A percentile compares a stretch with the other conserved stretches of the same genome.
Conservation (phyloP, 495 filamentous ascomycete genomes). For the Articulospora tetracladia region DNA sequence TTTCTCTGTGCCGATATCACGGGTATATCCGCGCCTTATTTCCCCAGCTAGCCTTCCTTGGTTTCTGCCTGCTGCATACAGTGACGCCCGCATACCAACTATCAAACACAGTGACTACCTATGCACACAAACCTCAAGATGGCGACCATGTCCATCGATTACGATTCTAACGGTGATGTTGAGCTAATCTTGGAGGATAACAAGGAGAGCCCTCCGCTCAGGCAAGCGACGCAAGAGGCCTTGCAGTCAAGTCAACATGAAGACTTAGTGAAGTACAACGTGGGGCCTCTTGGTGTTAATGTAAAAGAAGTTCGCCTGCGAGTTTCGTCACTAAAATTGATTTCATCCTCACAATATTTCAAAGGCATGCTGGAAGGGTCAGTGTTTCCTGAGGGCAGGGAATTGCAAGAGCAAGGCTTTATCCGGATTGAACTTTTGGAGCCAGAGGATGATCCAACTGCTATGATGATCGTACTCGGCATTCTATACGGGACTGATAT, state of each 20-base stretch:
- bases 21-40: too few relatives aligned
- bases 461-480: constrained; percentile 11
- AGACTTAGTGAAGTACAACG: background rate
- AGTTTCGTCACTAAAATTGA: constrained; percentile 8
- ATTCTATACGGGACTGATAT: constrained; percentile 4
- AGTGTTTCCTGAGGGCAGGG: background rate
- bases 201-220: background rate
- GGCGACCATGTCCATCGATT: constrained; percentile 7
- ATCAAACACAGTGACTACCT: too few relatives aligned
- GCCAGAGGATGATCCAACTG: constrained; percentile 6
- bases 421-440: background rate
- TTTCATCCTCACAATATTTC: constrained; percentile 10
- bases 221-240: background rate
- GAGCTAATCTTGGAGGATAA: constrained; percentile 2
- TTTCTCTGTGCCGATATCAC: too few relatives aligned
- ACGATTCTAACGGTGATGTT: constrained; percentile 9
- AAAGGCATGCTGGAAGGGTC: constrained; percentile 7
- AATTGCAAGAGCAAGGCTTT: constrained; percentile 5
- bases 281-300: background rate
- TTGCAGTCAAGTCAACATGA: background rate
- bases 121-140: background rate
- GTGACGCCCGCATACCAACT: too few relatives aligned
- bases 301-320: constrained; percentile 6
- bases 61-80: too few relatives aligned
- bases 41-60: too few relatives aligned